These are phyloP conservation scores for Aspergillus ibericus DNA, from an alignment of 2,329 filamentous ascomycete genomes.

Conservation along the genomic window DNA sequence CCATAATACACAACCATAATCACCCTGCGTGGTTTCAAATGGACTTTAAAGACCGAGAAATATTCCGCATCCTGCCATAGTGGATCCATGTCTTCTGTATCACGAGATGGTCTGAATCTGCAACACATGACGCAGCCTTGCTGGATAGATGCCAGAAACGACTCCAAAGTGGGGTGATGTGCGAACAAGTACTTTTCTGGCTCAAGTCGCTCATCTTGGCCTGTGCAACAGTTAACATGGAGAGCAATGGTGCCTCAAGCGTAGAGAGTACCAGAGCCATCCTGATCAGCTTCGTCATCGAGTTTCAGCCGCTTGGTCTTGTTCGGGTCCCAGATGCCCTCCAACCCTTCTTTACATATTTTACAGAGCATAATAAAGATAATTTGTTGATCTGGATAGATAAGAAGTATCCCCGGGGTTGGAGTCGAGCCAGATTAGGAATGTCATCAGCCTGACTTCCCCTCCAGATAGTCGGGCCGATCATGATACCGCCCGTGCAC, in stretches of 20 bases:
- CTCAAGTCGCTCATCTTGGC: background rate
- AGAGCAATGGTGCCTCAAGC: background rate
- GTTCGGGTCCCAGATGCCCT: background rate
- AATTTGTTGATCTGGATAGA: background rate
- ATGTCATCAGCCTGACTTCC: background rate
- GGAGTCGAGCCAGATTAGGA: no score
- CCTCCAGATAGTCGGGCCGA: background rate
- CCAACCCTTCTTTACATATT: background rate
- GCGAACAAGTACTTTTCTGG: background rate
- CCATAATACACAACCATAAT: background rate
- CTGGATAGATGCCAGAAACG: background rate
- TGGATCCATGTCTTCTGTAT: background rate
- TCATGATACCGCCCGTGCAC: background rate
- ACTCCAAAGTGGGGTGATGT: background rate
- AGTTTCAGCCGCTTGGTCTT: background rate
- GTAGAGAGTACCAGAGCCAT: background rate
- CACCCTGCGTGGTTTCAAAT: background rate
- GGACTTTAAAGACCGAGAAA: background rate
- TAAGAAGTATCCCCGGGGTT: background rate
- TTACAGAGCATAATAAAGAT: background rate
- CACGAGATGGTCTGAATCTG: background rate
- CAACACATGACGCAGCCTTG: background rate
- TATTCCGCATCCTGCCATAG: background rate
- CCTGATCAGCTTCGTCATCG: background rate
- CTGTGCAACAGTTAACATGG: background rate